A percentile compares a stretch with the other conserved stretches of the same genome.
phyloP scores from a whole-genome alignment of 2,329 filamentous ascomycete species.

The Pestalotiopsis sp. region DNA sequence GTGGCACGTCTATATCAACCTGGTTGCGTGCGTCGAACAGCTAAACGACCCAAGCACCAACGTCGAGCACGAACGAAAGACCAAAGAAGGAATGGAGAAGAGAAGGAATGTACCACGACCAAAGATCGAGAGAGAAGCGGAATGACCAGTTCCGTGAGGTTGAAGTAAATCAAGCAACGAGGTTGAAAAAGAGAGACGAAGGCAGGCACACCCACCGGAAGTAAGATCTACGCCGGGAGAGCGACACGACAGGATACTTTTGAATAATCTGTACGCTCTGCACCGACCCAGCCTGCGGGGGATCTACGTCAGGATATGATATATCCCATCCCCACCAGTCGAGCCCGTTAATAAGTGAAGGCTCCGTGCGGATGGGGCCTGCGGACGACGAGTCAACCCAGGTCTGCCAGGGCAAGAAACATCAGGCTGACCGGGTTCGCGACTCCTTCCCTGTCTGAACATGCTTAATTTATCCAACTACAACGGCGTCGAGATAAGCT shows the following conservation, averaged over 20 bases:
- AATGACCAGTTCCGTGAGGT: not conserved
- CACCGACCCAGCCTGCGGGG: no score
- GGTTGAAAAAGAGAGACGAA: not conserved
- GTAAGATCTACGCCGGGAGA: not conserved
- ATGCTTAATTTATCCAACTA: not conserved
- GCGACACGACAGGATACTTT: not conserved
- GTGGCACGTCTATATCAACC: not conserved
- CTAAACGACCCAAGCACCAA: not conserved
- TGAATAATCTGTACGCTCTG: no score
- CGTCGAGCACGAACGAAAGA: not conserved
- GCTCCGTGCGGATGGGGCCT: no score
- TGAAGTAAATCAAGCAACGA: not conserved
- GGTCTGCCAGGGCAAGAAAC: not conserved
- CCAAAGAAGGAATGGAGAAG: not conserved
- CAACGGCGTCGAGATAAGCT: not conserved
- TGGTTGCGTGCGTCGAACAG: not conserved
- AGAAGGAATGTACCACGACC: not conserved
- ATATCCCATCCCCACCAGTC: no score
- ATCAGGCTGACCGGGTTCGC: not conserved
- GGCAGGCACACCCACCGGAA: not conserved
- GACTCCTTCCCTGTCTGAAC: not conserved
- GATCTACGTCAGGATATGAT: no score
- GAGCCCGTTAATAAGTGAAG: no score
- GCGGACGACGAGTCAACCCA: not conserved
- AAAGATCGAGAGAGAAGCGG: not conserved